phyloP scores from a whole-genome alignment of 495 filamentous ascomycete species.

The Wilcoxina mikolae region DNA sequence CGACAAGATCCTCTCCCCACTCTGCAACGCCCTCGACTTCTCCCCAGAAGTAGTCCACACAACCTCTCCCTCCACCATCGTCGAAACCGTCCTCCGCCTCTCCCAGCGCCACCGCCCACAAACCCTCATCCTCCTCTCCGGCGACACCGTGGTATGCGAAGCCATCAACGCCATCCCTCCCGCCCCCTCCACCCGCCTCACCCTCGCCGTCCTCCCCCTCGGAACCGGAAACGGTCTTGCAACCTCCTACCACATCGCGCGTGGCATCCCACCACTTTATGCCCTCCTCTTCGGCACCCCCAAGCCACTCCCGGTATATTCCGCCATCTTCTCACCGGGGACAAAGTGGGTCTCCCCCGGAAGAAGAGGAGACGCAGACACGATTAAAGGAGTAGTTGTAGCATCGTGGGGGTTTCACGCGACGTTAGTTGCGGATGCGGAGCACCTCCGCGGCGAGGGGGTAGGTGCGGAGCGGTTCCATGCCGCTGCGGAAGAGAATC shows the following conservation, averaged over 20 bases:
- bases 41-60: constrained; percentile 42
- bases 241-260: constrained; percentile 41
- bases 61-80: constrained; percentile 42
- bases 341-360: constrained; percentile 29
- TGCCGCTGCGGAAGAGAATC: constrained; percentile 61
- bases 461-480: constrained; percentile 61
- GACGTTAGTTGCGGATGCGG: constrained; percentile 70
- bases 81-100: constrained; percentile 43
- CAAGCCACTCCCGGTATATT: constrained; percentile 40
- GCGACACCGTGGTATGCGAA: constrained; percentile 74
- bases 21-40: constrained; percentile 38
- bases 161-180: constrained; percentile 47
- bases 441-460: constrained; percentile 57
- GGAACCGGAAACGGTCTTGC: constrained; percentile 87
- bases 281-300: constrained; percentile 42
- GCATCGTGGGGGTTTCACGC: constrained; percentile 81
- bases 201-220: constrained; percentile 52
- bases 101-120: too few relatives aligned
- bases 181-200: constrained; percentile 33
- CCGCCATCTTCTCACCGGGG: constrained; percentile 50
- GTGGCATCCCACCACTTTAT: constrained; percentile 32
- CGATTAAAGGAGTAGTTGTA: constrained; percentile 64
- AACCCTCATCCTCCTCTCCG: constrained; percentile 56
- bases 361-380: constrained; percentile 13
- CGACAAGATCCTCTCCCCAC: constrained; percentile 40